Evolutionary conservation across 2,329 filamentous ascomycete species (phyloP), one percentile per base, ranked within the genome.

Genomic region (Fonsecaea multimorphosa): DNA sequence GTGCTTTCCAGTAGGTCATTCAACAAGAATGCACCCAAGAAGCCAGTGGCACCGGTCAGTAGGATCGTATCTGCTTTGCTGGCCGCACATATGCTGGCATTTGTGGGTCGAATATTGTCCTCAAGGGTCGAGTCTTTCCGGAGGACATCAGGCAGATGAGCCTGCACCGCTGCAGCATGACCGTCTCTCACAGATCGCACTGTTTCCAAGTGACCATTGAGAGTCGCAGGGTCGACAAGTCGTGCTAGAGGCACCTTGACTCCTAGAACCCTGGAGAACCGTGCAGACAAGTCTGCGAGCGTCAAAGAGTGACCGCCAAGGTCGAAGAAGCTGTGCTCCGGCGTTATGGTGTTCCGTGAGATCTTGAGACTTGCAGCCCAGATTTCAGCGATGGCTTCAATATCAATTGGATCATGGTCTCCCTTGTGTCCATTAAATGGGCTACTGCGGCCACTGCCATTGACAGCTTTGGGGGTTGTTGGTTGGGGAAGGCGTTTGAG

Each of bases 321-420:
- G 66, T 93, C 91, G 74, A 93, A 94, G 77, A 94, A 94, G 75
- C 88, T 89, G 75, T 92, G 88, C 67, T 91, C 87, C 1, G 85
- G 73, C 59, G 89, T 90, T 27, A 93, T 85, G 22, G 85, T 81
- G 46, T 78, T 83, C 9, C 82, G 79, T 0, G 89, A 84, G n/a
- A 89, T 84, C 68, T 89, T 87, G 14, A 94, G 82, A 29, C 88
- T 86, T 1, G 86, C 82, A 1, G 90, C 89, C 91, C 91, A 94
- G 61, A 90, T 83, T 70, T 89, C 86, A 14, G 89, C 86, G 38
- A 94, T 86, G 16, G 87, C 86, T 56, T 90, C 84, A 61, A 89
- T 83, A 67, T 83, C 84, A 71, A 93, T 88, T 14, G 86, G 86
- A 64, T 88, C 87, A 68, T 89, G 85, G 14, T 82, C 82, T 46